These are phyloP conservation scores for Aspergillus brunneoviolaceus DNA, from an alignment of 2,329 filamentous ascomycete genomes.

Conservation along the genomic window DNA sequence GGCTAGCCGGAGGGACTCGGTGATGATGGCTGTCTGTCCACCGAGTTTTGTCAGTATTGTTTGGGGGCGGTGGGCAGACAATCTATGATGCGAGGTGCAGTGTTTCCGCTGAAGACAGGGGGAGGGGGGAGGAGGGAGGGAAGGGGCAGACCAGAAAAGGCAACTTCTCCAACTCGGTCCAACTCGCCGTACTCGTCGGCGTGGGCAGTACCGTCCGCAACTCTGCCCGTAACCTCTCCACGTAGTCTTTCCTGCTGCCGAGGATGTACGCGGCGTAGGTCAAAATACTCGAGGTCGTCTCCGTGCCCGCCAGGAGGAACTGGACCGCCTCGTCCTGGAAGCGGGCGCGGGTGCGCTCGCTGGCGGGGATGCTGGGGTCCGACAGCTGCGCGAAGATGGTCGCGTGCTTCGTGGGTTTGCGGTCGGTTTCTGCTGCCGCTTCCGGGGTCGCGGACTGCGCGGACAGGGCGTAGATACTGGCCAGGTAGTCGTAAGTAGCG, in stretches of 20 bases:
- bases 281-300: conserved; percentile 37
- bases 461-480: conserved; percentile 7
- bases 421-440: no score
- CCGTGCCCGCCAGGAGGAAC: conserved; percentile 41
- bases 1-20: conserved; percentile 39
- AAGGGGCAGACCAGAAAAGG: conserved; percentile 36
- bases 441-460: not conserved
- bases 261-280: conserved; percentile 29
- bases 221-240: conserved; percentile 26
- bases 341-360: not conserved
- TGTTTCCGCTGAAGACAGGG: no score
- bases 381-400: conserved; percentile 15
- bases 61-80: not conserved
- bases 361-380: not conserved
- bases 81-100: no score
- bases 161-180: conserved; percentile 38
- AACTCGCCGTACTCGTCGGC: conserved; percentile 22
- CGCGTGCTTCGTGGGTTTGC: not conserved
- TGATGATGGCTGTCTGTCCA: conserved; percentile 9
- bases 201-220: conserved; percentile 29
- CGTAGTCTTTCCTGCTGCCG: conserved; percentile 14
- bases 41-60: not conserved
- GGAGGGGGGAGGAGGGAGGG: not conserved
- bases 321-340: conserved; percentile 36
- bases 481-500: conserved; percentile 15